Base-by-base conservation (phyloP, 768 basidiomycete species). In the Podaxis sp. region DNA sequence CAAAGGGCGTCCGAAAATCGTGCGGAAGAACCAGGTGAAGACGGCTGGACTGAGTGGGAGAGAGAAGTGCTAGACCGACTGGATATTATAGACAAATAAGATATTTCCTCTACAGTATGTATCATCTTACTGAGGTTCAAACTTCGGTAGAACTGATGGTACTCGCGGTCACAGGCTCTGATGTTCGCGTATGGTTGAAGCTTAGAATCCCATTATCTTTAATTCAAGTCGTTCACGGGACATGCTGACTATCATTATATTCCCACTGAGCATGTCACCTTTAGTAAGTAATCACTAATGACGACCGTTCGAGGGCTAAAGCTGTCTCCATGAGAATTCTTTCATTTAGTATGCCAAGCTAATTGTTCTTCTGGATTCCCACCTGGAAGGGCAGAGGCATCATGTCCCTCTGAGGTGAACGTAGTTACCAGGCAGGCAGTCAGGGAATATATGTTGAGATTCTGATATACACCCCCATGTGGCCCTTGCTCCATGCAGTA, bases 21-120 rank as follows among this genome's bases (percentile, higher is more conserved):
- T 47, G 24, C 72, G 29, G 85, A 85, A 12, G 85, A 85, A 64
- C 76, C 75, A 40, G 89, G 85, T 67, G 84, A 80, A 64, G 86
- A 89, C 33, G 92, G 90, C 0, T 87, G 85, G 83, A 76, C 69
- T 43, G 79, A 83, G 58, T 98, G 96, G 96, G 96, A 98, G 74
- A 78, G 84, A 61, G 86, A 87, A 69, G 82, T 98, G 52, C 76
- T 95, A 51, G 82, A 85, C 63, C 80, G 81, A 59, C 74, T 93
- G 50, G 87, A 88, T 67, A 72, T 88, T 47, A 79, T 91, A 17
- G 81, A 81, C 66, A 63, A 64, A 33, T 58, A 33, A 43, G 33
- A 8, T 9, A 24, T 1, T 5, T 37, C 37, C 27, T 29, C 25
- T 56, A 17, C 7, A 27, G 41, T 17, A 19, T 36, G 59, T 15